Conservation (phyloP, 352 stramenopile genomes). For the Phytophthora podocarpi region DNA sequence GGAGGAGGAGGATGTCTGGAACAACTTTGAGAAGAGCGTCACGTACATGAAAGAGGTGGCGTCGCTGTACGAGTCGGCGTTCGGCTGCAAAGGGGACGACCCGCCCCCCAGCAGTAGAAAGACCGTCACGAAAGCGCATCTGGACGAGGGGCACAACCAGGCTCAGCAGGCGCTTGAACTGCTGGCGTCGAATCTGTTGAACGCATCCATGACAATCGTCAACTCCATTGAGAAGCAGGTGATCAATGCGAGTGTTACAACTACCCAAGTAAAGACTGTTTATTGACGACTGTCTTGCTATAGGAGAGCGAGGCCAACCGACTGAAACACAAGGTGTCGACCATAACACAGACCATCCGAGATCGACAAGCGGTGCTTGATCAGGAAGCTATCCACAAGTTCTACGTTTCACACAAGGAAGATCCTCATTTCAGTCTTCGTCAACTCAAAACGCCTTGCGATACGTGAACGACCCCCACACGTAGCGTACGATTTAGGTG, state of each 20-base stretch:
- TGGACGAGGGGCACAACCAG: constrained; percentile 54
- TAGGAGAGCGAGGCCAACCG: constrained; percentile 23
- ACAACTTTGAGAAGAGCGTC: constrained; percentile 59
- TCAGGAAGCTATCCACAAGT: constrained; percentile 10
- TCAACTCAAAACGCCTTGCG: neutral
- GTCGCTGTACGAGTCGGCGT: constrained; percentile 58
- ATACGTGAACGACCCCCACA: constrained; percentile 4
- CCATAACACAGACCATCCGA: constrained; percentile 15
- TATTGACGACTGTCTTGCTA: neutral
- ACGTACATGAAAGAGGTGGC: constrained; percentile 54
- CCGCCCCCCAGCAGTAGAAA: constrained; percentile 12
- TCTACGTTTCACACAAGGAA: constrained; percentile 17
- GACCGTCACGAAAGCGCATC: constrained; percentile 36
- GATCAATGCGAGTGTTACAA: neutral
- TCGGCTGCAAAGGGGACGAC: constrained; percentile 13
- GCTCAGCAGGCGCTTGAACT: constrained; percentile 58
- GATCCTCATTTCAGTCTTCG: neutral
- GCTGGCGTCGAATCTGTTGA: constrained; percentile 63
- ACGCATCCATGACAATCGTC: constrained; percentile 47
- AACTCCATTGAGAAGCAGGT: constrained; percentile 49
- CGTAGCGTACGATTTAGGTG: constrained; percentile 4
- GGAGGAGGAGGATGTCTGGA: constrained; percentile 41
- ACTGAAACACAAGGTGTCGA: constrained; percentile 16
- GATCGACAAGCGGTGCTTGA: constrained; percentile 22
- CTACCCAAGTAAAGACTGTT: neutral